A percentile compares a stretch with the other conserved stretches of the same genome.
Evolutionary conservation across 129 eudicot genomes (phyloP).

Genomic region (Deinandra increscens): DNA sequence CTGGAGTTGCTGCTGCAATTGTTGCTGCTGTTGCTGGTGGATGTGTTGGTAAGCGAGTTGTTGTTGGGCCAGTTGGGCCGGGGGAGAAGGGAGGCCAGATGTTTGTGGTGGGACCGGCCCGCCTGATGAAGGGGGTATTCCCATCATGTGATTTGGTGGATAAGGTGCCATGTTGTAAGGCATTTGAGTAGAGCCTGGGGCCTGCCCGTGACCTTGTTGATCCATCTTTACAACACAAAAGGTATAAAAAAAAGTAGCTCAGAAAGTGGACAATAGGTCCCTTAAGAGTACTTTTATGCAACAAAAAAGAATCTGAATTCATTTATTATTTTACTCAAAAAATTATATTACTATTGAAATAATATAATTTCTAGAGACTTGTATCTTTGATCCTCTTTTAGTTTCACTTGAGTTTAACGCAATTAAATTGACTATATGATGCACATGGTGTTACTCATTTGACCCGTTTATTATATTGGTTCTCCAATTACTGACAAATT

Average conservation of each 20-base stretch:
- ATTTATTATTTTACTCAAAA: neutral
- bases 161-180: slow-evolving; percentile 62
- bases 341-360: neutral
- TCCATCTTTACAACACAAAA: slow-evolving; percentile 47
- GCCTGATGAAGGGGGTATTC: slow-evolving; percentile 58
- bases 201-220: slow-evolving; percentile 87
- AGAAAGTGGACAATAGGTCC: neutral
- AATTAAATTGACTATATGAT: neutral
- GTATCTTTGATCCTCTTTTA: neutral
- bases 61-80: slow-evolving; percentile 81
- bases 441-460: neutral
- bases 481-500: neutral
- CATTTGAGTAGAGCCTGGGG: slow-evolving; percentile 59
- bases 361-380: neutral
- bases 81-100: slow-evolving; percentile 57
- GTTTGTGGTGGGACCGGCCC: slow-evolving; percentile 63
- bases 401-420: neutral
- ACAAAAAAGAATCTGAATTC: neutral
- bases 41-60: slow-evolving; percentile 93
- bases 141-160: slow-evolving; percentile 79
- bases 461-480: neutral
- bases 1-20: slow-evolving; percentile 79
- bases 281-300: neutral
- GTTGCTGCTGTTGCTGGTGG: slow-evolving; percentile 91
- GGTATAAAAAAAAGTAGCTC: neutral